Conservation (phyloP, 202 grass and related monocot species). For the Eragrostis tef region DNA sequence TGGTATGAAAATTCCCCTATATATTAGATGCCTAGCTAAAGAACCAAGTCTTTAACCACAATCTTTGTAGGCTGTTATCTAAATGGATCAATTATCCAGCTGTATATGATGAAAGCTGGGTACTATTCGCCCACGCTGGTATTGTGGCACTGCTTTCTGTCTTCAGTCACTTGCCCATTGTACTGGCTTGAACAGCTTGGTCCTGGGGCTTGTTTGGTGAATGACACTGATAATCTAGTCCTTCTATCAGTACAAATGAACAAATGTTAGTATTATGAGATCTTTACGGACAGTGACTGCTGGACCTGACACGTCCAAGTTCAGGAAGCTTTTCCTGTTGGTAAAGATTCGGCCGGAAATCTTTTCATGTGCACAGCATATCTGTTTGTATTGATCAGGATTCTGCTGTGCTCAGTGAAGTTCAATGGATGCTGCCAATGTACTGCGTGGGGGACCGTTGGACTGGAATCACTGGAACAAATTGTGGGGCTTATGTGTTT, state of each 20-base stretch:
- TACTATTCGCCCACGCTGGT: slow-evolving; percentile 28
- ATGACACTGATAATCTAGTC: slow-evolving; percentile 1
- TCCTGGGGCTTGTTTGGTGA: not conserved
- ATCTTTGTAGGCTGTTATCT: slow-evolving; percentile 33
- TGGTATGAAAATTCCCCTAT: slow-evolving; percentile 11
- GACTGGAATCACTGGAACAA: not conserved
- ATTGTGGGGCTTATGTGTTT: not conserved
- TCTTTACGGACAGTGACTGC: slow-evolving; percentile 1
- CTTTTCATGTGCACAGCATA: not conserved
- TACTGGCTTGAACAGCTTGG: not conserved
- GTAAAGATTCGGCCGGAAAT: not conserved
- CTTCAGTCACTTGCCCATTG: slow-evolving; percentile 22
- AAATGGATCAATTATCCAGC: slow-evolving; percentile 33
- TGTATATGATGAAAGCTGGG: slow-evolving; percentile 28
- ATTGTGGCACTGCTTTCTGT: slow-evolving; percentile 11
- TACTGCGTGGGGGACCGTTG: slow-evolving; percentile 1
- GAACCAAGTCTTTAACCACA: slow-evolving; percentile 28
- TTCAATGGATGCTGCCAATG: slow-evolving; percentile 5
- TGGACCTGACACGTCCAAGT: not conserved
- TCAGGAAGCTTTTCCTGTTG: slow-evolving; percentile 9
- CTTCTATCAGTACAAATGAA: slow-evolving; percentile 10
- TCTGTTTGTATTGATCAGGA: slow-evolving; percentile 3
- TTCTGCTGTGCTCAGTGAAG: not conserved
- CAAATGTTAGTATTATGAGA: not conserved
- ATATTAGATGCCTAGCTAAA: slow-evolving; percentile 33